These are phyloP conservation scores for Aureobasidium sp. DNA, from an alignment of 2,329 filamentous ascomycete genomes.

Conservation along the genomic window DNA sequence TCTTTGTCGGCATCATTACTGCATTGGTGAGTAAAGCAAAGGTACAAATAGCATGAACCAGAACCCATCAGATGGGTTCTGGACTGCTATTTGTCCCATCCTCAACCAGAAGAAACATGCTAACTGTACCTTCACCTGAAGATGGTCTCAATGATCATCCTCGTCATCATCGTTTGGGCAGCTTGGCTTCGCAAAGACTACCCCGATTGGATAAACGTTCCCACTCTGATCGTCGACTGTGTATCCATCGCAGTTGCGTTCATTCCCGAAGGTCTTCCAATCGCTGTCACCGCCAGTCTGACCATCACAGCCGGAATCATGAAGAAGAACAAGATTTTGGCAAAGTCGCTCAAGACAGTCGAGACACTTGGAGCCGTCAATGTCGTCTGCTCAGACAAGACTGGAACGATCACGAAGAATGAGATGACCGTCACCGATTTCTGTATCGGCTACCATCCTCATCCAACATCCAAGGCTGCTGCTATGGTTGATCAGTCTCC, in stretches of 20 bases:
- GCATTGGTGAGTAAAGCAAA: conserved; percentile 33
- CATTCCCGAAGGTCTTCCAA: conserved; percentile 67
- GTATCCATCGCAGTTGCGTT: conserved; percentile 62
- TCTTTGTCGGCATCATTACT: conserved; percentile 66
- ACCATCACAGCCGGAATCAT: conserved; percentile 73
- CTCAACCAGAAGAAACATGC: too few species aligned
- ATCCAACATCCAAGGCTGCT: conserved; percentile 46
- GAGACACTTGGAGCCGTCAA: conserved; percentile 68
- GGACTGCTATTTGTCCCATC: too few species aligned
- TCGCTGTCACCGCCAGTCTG: conserved; percentile 59
- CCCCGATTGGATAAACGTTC: conserved; percentile 65
- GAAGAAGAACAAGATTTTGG: conserved; percentile 68
- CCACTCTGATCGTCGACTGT: conserved; percentile 64
- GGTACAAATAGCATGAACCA: too few species aligned
- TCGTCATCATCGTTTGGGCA: conserved; percentile 63
- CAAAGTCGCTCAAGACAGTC: conserved; percentile 73
- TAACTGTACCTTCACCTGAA: too few species aligned
- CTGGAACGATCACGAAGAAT: conserved; percentile 64
- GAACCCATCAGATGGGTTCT: too few species aligned
- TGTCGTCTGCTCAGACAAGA: conserved; percentile 72
- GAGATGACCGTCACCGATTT: conserved; percentile 68
- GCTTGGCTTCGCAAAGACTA: conserved; percentile 61
- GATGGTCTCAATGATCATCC: conserved; percentile 57
- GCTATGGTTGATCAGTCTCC: conserved; percentile 28
- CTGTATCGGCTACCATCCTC: conserved; percentile 48